These are phyloP conservation scores for Saprolegnia diclina DNA, from an alignment of 352 stramenopile species.

Conservation along the genomic window DNA sequence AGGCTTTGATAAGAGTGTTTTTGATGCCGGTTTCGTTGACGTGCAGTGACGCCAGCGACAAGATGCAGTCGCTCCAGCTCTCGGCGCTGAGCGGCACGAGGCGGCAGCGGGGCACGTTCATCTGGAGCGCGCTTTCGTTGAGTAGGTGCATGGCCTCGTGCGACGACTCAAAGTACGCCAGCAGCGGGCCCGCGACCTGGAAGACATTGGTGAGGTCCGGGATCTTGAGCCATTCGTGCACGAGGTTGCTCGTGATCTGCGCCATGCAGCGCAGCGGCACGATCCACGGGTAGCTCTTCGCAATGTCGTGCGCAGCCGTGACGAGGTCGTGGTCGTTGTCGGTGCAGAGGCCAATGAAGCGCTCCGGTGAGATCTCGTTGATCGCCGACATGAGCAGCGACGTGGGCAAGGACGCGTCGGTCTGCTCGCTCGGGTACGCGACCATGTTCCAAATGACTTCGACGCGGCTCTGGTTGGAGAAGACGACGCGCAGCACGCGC, in stretches of 20 bases:
- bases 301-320: conserved; percentile 1
- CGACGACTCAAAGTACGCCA: conserved; percentile 19
- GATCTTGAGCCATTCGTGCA: conserved; percentile 26
- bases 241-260: conserved; percentile 19
- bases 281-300: conserved; percentile 22
- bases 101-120: conserved; percentile 15
- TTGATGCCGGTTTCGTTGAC: conserved; percentile 14
- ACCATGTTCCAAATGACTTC: conserved; percentile 27
- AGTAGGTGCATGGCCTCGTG: conserved; percentile 6
- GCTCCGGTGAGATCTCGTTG: conserved; percentile 23
- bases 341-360: conserved; percentile 23
- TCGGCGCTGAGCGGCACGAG: conserved; percentile 12
- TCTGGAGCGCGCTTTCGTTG: conserved; percentile 10
- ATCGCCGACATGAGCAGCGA: conserved; percentile 10
- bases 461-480: conserved; percentile 25
- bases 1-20: conserved; percentile 8
- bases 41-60: conserved; percentile 10
- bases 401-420: background rate
- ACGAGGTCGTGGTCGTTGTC: conserved; percentile 18
- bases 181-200: conserved; percentile 13
- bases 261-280: conserved; percentile 24
- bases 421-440: conserved; percentile 12
- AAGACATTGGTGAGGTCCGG: conserved; percentile 24
- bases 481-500: conserved; percentile 18
- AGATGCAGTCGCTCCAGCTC: conserved; percentile 17